phyloP scores from a whole-genome alignment of 148 eudicot genomes.

The Silene latifolia region DNA sequence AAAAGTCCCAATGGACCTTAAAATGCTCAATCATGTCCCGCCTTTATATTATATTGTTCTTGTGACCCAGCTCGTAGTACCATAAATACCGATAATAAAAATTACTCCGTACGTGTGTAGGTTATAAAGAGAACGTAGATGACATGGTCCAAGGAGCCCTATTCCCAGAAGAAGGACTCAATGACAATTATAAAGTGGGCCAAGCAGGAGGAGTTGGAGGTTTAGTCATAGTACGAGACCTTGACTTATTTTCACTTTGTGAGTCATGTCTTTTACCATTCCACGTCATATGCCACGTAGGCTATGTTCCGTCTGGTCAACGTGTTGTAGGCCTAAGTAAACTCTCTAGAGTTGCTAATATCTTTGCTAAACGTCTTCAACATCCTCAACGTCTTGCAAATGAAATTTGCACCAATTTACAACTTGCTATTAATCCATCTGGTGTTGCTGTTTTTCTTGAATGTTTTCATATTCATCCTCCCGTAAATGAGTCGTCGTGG shows the following conservation, averaged over 20 bases:
- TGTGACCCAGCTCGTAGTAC: too few relatives aligned
- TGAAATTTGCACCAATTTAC: constrained; percentile 66
- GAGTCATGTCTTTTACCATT: constrained; percentile 90
- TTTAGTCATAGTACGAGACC: constrained; percentile 81
- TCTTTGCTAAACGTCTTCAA: constrained; percentile 83
- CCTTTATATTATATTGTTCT: too few relatives aligned
- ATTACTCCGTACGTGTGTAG: constrained; percentile 26
- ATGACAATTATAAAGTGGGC: constrained; percentile 43
- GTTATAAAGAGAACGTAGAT: constrained; percentile 61
- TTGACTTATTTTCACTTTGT: constrained; percentile 84
- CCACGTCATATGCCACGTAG: constrained; percentile 90
- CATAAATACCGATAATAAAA: too few relatives aligned
- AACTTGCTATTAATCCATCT: constrained; percentile 51
- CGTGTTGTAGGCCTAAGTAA: constrained; percentile 92
- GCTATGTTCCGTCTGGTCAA: constrained; percentile 82
- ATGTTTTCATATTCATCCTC: constrained; percentile 66
- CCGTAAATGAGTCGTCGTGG: constrained; percentile 47
- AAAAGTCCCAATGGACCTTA: too few relatives aligned
- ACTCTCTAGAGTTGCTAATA: constrained; percentile 83
- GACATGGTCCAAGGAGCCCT: constrained; percentile 87
- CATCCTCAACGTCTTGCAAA: constrained; percentile 78
- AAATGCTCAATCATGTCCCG: too few relatives aligned
- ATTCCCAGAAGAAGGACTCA: constrained; percentile 81
- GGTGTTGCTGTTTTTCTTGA: constrained; percentile 79
- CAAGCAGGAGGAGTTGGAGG: constrained; percentile 96